Evolutionary conservation across 31 red algal genomes (phyloP), one percentile per base, ranked within the genome.

Genomic region (Odonthalia washingtoniensis): DNA sequence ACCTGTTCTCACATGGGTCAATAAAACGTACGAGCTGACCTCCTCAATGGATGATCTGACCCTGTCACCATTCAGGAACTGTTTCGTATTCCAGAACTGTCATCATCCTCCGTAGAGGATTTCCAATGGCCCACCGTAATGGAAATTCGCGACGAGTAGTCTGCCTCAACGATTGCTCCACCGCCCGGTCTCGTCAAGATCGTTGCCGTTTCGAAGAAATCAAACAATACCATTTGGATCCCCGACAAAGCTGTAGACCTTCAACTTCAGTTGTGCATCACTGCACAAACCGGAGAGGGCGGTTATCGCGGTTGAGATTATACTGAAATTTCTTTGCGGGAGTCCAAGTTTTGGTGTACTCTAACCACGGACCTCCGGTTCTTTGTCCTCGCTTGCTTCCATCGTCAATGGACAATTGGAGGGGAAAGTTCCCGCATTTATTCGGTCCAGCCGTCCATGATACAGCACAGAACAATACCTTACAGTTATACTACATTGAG

Each of bases 401-500:
- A 75, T 41, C 2, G 72, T 75, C 72, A 38, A 3, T 36, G 32
- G 72, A 75, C 72, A 75, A 41, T 40, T 34, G 72, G 30, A 75
- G 72, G 72, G 72, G 16, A 16, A 75, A 16, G 9, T 4, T 34
- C 6, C 30, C 72, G 32, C 72, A 37, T 75, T 37, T 37, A 16
- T 75, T 75, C 72, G 72, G 72, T 40, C 72, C 72, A 12, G 6
- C 66, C 33, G 27, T 28, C 9, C n/a, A 28, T 70, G 66, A 26
- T 30, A 70, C 33, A 36, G 30, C 12, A 36, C 72, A 28, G 3
- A 6, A 75, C 72, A 41, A 75, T 37, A 28, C 40, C 30, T 5
- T 75, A 5, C 72, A 75, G 32, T 75, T 75, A 28, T 28, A 75
- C 72, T 75, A 75, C 72, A 75, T 75, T 41, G 72, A 75, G 32